Base-by-base conservation (phyloP, 345 rosid species). In the Dipteronia sinensis region DNA sequence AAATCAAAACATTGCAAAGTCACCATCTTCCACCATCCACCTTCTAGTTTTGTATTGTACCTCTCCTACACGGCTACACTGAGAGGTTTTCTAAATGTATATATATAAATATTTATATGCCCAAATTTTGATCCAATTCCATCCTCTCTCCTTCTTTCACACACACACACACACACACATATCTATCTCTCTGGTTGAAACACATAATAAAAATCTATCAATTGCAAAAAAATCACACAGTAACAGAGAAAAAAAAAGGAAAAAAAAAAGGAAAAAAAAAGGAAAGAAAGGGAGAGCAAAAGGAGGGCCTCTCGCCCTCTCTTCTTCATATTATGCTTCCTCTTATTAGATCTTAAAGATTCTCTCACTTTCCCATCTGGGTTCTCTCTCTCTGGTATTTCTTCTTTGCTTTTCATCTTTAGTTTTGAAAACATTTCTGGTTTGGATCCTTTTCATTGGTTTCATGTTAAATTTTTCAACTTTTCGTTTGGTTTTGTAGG, bases 251-350 rank as follows among this genome's bases (percentile, higher is more conserved):
- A 42, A 63, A 29, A 71, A 64, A 71, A 74, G 59, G 71, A 55
- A 77, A 79, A 66, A 64, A 76, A 72, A 68, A 72, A 81, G 56
- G 72, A 72, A 73, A 62, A 47, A 38, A 56, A 73, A 62, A n/a
- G 25, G 25, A 81, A n/a, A 74, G 73, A 76, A 72, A 65, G 65
- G 81, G 79, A 81, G 84, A 80, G 77, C 76, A 77, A 82, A 76
- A 76, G 71, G 88, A 85, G 92, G 91, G 87, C 85, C 83, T 86
- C 88, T 84, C 78, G 81, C 88, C 87, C 91, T 85, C 87, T 83
- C 81, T 84, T 85, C 86, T 83, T 27, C 69, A 65, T 85, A 70
- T 80, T 68, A 73, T 79, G 77, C 87, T 78, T 85, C 84, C 78
- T 82, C 80, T 76, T 87, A 69, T 76, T 87, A 69, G 85, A 84